Percentiles rank a stretch among this genome's conserved stretches.
phyloP scores from a whole-genome alignment of 176 grass and related monocot species.

The Ampelocalamus luodianensis region DNA sequence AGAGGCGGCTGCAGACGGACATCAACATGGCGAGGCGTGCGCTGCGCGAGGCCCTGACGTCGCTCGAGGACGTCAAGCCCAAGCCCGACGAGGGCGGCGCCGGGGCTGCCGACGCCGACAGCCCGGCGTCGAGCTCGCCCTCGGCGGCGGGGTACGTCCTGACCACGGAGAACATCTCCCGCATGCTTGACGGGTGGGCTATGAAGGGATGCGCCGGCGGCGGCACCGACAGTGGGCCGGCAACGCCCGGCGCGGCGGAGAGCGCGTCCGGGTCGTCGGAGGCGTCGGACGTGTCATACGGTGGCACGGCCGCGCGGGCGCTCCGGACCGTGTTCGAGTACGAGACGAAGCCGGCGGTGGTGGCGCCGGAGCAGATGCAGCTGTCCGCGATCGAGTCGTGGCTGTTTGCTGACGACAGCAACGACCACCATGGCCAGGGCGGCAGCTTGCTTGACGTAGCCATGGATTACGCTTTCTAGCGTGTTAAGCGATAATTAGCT shows the following conservation, averaged over 20 bases:
- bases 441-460: constrained; percentile 20
- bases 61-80: constrained; percentile 47
- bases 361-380: constrained; percentile 29
- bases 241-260: constrained; percentile 37
- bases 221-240: neutral
- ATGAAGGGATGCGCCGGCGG: neutral
- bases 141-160: constrained; percentile 52
- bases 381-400: constrained; percentile 64
- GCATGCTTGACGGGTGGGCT: constrained; percentile 78
- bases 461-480: constrained; percentile 55
- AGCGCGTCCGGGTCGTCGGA: constrained; percentile 53
- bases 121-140: constrained; percentile 52
- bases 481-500: neutral
- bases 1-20: constrained; percentile 78
- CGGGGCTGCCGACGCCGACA: neutral
- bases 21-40: constrained; percentile 76
- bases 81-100: neutral
- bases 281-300: constrained; percentile 43
- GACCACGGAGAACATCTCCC: constrained; percentile 74
- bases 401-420: constrained; percentile 59
- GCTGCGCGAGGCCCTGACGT: constrained; percentile 62
- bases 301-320: constrained; percentile 1
- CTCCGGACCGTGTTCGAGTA: constrained; percentile 18
- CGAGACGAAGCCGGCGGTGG: constrained; percentile 39
- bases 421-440: constrained; percentile 23